Evolutionary conservation across 2,329 filamentous ascomycete species (phyloP).

Genomic region (Penicillium sp.): DNA sequence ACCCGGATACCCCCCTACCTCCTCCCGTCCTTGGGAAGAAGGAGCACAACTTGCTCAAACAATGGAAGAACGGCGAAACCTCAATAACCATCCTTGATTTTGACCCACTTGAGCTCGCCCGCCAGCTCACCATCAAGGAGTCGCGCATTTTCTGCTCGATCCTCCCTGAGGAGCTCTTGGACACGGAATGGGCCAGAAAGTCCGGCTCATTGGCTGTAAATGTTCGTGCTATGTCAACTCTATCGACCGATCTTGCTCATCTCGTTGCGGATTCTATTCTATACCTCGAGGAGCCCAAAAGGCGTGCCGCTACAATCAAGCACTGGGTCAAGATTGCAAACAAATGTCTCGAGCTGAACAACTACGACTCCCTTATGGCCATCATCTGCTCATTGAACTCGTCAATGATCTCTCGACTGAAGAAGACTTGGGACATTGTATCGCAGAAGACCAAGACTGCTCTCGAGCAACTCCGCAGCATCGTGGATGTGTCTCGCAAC

Average conservation of each 20-base stretch:
- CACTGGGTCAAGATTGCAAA: slow-evolving; percentile 96
- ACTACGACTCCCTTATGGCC: slow-evolving; percentile 95
- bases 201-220: slow-evolving; percentile 75
- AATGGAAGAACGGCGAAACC: slow-evolving; percentile 70
- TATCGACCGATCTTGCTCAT: slow-evolving; percentile 90
- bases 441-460: slow-evolving; percentile 78
- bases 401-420: slow-evolving; percentile 82
- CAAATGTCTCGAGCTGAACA: slow-evolving; percentile 83
- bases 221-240: slow-evolving; percentile 86
- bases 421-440: slow-evolving; percentile 87
- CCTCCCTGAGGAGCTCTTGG: slow-evolving; percentile 84
- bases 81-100: slow-evolving; percentile 80
- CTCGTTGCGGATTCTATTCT: slow-evolving; percentile 91
- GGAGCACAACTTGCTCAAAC: slow-evolving; percentile 68
- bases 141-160: slow-evolving; percentile 90
- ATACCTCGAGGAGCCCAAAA: slow-evolving; percentile 84
- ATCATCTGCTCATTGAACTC: slow-evolving; percentile 93
- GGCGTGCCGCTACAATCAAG: slow-evolving; percentile 85
- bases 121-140: slow-evolving; percentile 89
- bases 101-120: slow-evolving; percentile 83
- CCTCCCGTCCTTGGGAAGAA: slow-evolving; percentile 69
- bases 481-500: slow-evolving; percentile 88
- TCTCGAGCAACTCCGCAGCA: slow-evolving; percentile 73
- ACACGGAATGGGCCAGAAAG: slow-evolving; percentile 92
- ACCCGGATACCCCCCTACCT: slow-evolving; percentile 70